phyloP scores from a whole-genome alignment of 2,329 filamentous ascomycete species.

The Blastomyces emzantsi region DNA sequence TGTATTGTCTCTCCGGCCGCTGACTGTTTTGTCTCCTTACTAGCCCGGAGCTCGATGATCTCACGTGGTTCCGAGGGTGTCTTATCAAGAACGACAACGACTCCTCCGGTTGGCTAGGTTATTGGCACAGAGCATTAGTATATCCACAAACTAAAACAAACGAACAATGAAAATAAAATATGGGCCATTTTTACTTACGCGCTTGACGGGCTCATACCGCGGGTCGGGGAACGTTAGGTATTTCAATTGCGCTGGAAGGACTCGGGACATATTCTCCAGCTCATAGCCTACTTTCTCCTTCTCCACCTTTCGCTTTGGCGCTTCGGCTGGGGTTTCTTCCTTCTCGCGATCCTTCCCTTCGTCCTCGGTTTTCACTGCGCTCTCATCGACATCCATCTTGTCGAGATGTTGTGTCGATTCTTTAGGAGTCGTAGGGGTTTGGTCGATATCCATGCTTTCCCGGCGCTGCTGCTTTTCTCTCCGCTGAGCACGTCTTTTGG shows the following conservation, averaged over 20 bases:
- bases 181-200: conserved; percentile 48
- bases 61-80: conserved; percentile 68
- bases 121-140: not conserved
- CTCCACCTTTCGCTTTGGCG: conserved; percentile 78
- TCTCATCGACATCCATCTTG: conserved; percentile 68
- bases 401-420: conserved; percentile 52
- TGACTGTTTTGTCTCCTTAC: conserved; percentile 51
- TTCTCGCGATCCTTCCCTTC: conserved; percentile 47
- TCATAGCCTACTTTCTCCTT: conserved; percentile 97
- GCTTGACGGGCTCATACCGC: conserved; percentile 86
- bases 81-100: conserved; percentile 82
- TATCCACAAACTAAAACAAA: not conserved
- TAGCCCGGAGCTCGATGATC: conserved; percentile 83
- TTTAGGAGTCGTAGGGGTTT: conserved; percentile 65
- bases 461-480: conserved; percentile 83
- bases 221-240: conserved; percentile 88
- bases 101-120: conserved; percentile 78
- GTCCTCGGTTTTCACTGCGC: conserved; percentile 55
- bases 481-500: conserved; percentile 86
- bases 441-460: conserved; percentile 94
- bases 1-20: conserved; percentile 34
- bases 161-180: conserved; percentile 4
- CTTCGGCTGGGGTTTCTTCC: conserved; percentile 50
- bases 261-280: conserved; percentile 92
- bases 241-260: conserved; percentile 86